Base-by-base conservation (phyloP, 164 flowering plant genomes). In the Cinnamomum chago region DNA sequence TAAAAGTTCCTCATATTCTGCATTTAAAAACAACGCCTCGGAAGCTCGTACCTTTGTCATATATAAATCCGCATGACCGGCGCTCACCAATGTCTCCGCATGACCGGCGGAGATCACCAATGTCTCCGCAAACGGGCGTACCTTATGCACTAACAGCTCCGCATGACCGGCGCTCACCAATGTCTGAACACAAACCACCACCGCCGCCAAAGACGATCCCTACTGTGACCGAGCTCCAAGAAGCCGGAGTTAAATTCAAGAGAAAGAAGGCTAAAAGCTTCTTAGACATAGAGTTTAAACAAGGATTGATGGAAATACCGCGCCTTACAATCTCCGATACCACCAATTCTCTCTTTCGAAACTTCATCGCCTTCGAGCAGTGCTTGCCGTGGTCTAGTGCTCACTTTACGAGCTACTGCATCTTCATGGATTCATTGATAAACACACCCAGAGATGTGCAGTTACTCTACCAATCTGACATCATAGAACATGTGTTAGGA, bases 351-450 rank as follows among this genome's bases (percentile, higher is more conserved):
- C 51, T 72, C 27, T 33, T 64, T 13, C 67, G 68, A 22, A 72
- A 72, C 52, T 28, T 62, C 27, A 72, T 72, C 18, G 68, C 75
- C 18, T 62, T 33, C 1, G 75, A 72, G 75, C 68, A 72, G 27
- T 30, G 68, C 51, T 1, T 17, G 35, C 35, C 47, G 5, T 15
- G 13, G 50, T 27, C 35, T 4, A 30, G 35, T 30, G 35, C 35
- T 30, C 51, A 67, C 51, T 70, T 72, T 68, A 72, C 75, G 17
- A 13, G 28, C 17, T 72, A 62, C 68, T 20, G 33, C 2, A 13
- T 40, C 23, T 22, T 72, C 68, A 72, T 72, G 75, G 55, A 62
- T 50, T 35, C 12, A 1, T 25, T 72, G 3, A 30, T 72, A 12
- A 64, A 72, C 30, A 62, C 68, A 9, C 24, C 50, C 2, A 72